Conservation (phyloP, 2,329 filamentous ascomycete genomes). For the Botrytis byssoidea region DNA sequence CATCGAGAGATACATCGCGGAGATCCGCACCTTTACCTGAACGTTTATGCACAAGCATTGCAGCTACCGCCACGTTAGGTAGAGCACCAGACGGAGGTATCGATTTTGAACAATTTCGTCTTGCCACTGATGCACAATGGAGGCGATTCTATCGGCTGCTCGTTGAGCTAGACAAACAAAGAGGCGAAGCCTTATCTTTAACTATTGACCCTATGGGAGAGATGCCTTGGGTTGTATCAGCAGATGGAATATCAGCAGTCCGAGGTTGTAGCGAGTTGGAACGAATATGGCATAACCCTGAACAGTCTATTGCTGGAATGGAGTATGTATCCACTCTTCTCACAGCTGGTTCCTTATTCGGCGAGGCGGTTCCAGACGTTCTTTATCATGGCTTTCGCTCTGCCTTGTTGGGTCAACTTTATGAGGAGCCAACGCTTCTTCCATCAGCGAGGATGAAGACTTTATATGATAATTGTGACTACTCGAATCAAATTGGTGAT, state of each 20-base stretch:
- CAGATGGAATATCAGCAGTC: slow-evolving; percentile 77
- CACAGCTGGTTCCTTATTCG: slow-evolving; percentile 66
- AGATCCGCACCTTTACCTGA: slow-evolving; percentile 65
- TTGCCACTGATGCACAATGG: slow-evolving; percentile 80
- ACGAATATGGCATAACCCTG: slow-evolving; percentile 67
- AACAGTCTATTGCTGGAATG: slow-evolving; percentile 49
- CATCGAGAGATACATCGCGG: slow-evolving; percentile 43
- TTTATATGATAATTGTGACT: slow-evolving; percentile 76
- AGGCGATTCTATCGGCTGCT: slow-evolving; percentile 83
- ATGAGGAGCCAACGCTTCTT: slow-evolving; percentile 68
- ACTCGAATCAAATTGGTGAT: slow-evolving; percentile 76
- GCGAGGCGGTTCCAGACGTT: slow-evolving; percentile 66
- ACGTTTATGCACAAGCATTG: slow-evolving; percentile 70
- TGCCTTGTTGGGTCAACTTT: slow-evolving; percentile 69
- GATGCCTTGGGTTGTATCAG: slow-evolving; percentile 79
- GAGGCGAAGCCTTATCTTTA: slow-evolving; percentile 78
- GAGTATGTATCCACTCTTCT: slow-evolving; percentile 61
- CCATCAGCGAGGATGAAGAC: slow-evolving; percentile 72
- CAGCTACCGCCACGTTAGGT: slow-evolving; percentile 64
- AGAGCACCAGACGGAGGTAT: slow-evolving; percentile 61
- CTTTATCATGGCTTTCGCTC: slow-evolving; percentile 66
- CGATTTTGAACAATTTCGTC: slow-evolving; percentile 73
- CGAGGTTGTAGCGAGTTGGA: slow-evolving; percentile 79
- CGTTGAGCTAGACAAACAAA: slow-evolving; percentile 79
- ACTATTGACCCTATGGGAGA: slow-evolving; percentile 68